phyloP scores from a whole-genome alignment of 2,329 filamentous ascomycete species.

The Monilinia aucupariae region DNA sequence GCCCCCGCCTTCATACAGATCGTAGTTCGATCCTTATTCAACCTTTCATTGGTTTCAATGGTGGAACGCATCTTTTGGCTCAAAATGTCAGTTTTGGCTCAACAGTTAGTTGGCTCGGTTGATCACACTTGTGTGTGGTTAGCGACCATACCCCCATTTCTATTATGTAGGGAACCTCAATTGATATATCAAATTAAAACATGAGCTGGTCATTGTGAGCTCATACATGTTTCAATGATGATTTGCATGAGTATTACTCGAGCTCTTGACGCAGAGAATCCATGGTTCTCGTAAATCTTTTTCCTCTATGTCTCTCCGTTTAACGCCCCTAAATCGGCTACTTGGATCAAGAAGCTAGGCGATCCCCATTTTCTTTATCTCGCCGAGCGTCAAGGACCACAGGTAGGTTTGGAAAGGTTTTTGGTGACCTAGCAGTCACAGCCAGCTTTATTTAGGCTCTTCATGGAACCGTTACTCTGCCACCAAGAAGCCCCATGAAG shows the following conservation, averaged over 20 bases:
- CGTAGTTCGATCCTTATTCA: neutral
- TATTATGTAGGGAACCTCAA: no score
- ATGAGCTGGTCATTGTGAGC: no score
- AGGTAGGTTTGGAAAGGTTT: conserved; percentile 36
- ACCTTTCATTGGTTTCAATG: neutral
- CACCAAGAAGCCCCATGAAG: conserved; percentile 39
- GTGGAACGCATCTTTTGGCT: neutral
- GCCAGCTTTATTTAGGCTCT: conserved; percentile 40
- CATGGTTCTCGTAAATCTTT: no score
- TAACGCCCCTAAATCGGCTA: no score
- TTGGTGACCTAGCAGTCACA: conserved; percentile 39
- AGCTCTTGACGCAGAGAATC: no score
- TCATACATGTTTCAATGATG: no score
- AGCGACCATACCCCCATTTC: no score
- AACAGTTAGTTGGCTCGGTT: neutral
- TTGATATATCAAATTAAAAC: no score
- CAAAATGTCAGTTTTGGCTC: neutral
- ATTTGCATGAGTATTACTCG: no score
- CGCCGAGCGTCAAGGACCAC: conserved; percentile 31
- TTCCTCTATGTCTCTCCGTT: no score
- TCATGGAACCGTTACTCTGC: conserved; percentile 35
- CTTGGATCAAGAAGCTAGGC: conserved; percentile 40
- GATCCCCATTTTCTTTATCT: conserved; percentile 37
- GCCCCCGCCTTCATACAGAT: no score
- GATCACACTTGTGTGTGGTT: neutral